A percentile compares a stretch with the other conserved stretches of the same genome.
Conservation (phyloP, 768 basidiomycete genomes). For the Lactarius deliciosus region DNA sequence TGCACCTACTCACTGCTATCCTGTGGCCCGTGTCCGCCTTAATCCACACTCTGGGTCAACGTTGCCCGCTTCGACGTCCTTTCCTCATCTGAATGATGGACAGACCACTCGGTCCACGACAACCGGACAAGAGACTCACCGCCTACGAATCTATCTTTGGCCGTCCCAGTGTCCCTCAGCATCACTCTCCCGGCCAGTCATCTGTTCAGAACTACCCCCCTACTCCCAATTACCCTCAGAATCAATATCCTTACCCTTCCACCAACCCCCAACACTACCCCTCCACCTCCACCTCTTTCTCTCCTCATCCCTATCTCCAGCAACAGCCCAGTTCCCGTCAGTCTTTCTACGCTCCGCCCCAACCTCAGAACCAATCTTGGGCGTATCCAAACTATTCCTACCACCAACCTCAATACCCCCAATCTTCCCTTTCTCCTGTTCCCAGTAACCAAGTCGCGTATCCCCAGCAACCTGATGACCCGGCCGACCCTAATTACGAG, state of each 20-base stretch:
- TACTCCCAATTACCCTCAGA: slow-evolving; percentile 30
- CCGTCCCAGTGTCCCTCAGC: slow-evolving; percentile 61
- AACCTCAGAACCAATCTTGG: slow-evolving; percentile 32
- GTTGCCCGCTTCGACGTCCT: neutral
- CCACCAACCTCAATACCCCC: slow-evolving; percentile 37
- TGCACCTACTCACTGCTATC: neutral
- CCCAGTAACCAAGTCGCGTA: slow-evolving; percentile 53
- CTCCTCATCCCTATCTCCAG: slow-evolving; percentile 34
- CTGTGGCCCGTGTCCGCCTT: neutral
- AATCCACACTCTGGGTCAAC: neutral
- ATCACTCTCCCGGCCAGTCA: slow-evolving; percentile 36
- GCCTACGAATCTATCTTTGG: slow-evolving; percentile 91
- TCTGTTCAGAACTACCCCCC: slow-evolving; percentile 28
- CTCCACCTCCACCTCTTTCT: slow-evolving; percentile 40
- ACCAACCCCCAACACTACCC: slow-evolving; percentile 40
- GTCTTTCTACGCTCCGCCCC: slow-evolving; percentile 39
- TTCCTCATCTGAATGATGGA: slow-evolving; percentile 41
- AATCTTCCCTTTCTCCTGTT: slow-evolving; percentile 47
- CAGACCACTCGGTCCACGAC: slow-evolving; percentile 58
- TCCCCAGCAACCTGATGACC: slow-evolving; percentile 48
- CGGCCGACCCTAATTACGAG: slow-evolving; percentile 48
- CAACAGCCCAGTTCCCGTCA: slow-evolving; percentile 39
- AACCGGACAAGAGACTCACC: slow-evolving; percentile 68
- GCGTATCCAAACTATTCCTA: slow-evolving; percentile 35
- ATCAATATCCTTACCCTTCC: slow-evolving; percentile 37